These are phyloP conservation scores for Lipomyces sp. DNA, from an alignment of 805 yeast species.

Conservation along the genomic window DNA sequence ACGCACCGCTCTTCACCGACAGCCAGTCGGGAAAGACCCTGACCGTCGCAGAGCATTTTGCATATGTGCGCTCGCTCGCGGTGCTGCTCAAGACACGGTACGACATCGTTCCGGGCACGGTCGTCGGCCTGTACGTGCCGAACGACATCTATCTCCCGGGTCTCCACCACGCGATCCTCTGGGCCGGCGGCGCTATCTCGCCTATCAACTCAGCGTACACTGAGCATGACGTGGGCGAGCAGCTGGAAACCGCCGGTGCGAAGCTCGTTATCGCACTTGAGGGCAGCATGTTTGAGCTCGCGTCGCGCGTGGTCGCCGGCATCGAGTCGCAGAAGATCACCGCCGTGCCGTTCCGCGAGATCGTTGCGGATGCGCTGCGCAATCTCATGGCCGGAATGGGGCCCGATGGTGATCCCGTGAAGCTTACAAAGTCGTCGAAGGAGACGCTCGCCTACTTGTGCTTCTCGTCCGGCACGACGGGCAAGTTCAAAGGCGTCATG, in stretches of 20 bases:
- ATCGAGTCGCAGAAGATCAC: not conserved
- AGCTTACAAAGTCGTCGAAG: conserved; percentile 6
- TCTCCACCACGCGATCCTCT: conserved; percentile 32
- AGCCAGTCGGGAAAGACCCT: conserved; percentile 6
- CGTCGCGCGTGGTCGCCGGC: not conserved
- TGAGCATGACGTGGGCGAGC: conserved; percentile 6
- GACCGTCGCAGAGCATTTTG: conserved; percentile 8
- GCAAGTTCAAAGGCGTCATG: conserved; percentile 76
- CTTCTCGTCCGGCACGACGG: conserved; percentile 42
- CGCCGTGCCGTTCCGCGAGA: not conserved
- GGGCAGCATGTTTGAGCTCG: conserved; percentile 6
- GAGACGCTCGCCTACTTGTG: conserved; percentile 32
- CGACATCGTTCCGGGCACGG: conserved; percentile 32
- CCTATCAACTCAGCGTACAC: conserved; percentile 13
- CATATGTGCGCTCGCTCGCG: conserved; percentile 10
- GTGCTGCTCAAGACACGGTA: conserved; percentile 24
- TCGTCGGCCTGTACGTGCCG: conserved; percentile 34
- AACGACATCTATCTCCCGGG: conserved; percentile 36
- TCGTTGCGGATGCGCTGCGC: conserved; percentile 1
- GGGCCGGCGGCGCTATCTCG: conserved; percentile 12
- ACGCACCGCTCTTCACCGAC: conserved; percentile 11
- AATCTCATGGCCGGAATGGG: conserved; percentile 4
- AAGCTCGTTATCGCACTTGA: conserved; percentile 6
- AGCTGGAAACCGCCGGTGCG: conserved; percentile 11
- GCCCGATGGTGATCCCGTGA: conserved; percentile 8